Base-by-base conservation (phyloP, 78 protist genomes). In the Guillardia theta region DNA sequence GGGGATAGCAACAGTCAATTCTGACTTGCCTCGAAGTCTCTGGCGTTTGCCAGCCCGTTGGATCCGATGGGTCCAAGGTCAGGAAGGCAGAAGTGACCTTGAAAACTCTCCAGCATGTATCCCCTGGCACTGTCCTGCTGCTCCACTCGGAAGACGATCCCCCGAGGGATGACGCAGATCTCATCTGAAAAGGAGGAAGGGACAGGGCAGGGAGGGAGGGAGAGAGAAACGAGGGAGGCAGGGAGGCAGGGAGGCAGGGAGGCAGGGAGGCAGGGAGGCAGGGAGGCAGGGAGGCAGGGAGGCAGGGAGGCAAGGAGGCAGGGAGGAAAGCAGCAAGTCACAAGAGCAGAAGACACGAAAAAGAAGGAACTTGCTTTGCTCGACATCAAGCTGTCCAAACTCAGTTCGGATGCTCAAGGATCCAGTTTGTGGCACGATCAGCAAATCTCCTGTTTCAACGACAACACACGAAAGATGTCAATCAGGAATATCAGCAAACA, bases 21-120 rank as follows among this genome's bases (percentile, higher is more conserved):
- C n/a, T 0, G 70, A 27, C 39, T 30, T 15, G 22, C 88, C 88
- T 46, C 53, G 93, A 98, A 98, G 92, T 98, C 99, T 33, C 98
- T 95, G 44, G 98, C 98, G 76, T 97, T 97, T 22, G 99, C 98
- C 0, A 98, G 97, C 36, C 99, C 99, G 95, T 98, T 98, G 64
- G 99, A 97, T 88, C 99, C 99, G 93, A 98, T 98, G 41, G 99
- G 99, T 27, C 99, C 99, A 36, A 97, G 96, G 48, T 96, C 97
- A 30, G 99, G 99, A 3, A 98, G 33, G 27, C 45, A 36, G 93
- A 97, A 98, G 94, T 98, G 98, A 19, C 95, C 54, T 37, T 96
- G 93, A 92, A 94, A 98, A 18, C 97, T 95, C 76, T 98, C 99
- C 19, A 46, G 70, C 41, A 98, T 88, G 93, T 98, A 98, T n/a